Evolutionary conservation across 257 asterid species (phyloP).

Genomic region (Lantana camara): DNA sequence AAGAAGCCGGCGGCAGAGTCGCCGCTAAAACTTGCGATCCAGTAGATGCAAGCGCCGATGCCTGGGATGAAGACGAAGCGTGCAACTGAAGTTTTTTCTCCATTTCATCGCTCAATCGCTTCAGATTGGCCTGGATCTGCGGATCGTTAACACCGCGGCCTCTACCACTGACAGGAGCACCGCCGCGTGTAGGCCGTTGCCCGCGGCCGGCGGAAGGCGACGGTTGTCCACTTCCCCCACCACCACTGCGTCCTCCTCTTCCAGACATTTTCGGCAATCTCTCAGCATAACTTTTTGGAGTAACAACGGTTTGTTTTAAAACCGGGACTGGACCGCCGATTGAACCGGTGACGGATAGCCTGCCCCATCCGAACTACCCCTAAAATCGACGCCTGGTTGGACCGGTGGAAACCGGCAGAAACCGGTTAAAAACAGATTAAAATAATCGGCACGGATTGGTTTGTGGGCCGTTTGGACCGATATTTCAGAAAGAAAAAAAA

Average conservation of each 20-base stretch:
- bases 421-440: too few relatives aligned
- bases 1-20: constrained; percentile 49
- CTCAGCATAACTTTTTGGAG: background rate
- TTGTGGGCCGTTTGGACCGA: too few relatives aligned
- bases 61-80: constrained; percentile 34
- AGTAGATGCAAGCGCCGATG: constrained; percentile 6
- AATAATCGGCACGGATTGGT: too few relatives aligned
- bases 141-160: constrained; percentile 40
- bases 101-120: constrained; percentile 29
- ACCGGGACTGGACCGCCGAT: too few relatives aligned
- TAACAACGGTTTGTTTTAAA: too few relatives aligned
- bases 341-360: too few relatives aligned
- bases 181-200: too few relatives aligned
- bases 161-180: constrained; percentile 33
- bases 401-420: too few relatives aligned
- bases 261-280: constrained; percentile 32
- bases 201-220: constrained; percentile 33
- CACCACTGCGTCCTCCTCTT: constrained; percentile 28
- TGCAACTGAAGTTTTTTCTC: constrained; percentile 42
- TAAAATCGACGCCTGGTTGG: too few relatives aligned
- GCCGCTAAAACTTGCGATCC: constrained; percentile 15
- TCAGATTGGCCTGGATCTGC: constrained; percentile 14
- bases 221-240: constrained; percentile 35
- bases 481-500: too few relatives aligned
- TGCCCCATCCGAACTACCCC: too few relatives aligned